These are phyloP conservation scores for Aspergillus sp. DNA, from an alignment of 2,329 filamentous ascomycete species.

Conservation along the genomic window DNA sequence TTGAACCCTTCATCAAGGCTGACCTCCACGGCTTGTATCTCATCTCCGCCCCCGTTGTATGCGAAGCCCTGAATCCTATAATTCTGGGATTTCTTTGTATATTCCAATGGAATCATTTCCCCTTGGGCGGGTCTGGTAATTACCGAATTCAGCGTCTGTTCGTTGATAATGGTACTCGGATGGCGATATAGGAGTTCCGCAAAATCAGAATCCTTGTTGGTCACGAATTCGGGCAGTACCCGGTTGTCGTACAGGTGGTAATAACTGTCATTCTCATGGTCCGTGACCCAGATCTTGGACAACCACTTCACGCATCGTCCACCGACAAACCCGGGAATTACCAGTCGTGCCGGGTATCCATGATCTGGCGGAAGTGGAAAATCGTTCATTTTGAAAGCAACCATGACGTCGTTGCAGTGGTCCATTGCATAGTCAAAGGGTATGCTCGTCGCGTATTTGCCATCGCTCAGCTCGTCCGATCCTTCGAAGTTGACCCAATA, in stretches of 20 bases:
- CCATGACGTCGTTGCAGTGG: constrained; percentile 39
- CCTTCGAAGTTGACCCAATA: constrained; percentile 44
- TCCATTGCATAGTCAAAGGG: constrained; percentile 43
- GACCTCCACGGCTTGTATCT: constrained; percentile 43
- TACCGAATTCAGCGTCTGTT: constrained; percentile 43
- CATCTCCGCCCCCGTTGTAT: constrained; percentile 43
- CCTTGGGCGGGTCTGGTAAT: constrained; percentile 40
- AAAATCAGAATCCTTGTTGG: constrained; percentile 41
- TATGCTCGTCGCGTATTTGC: constrained; percentile 41
- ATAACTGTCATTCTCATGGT: constrained; percentile 33
- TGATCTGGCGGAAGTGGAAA: constrained; percentile 33
- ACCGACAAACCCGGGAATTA: constrained; percentile 36
- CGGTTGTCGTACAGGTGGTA: constrained; percentile 46
- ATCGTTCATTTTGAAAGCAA: constrained; percentile 38
- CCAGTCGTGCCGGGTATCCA: constrained; percentile 34
- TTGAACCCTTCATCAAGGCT: constrained; percentile 39
- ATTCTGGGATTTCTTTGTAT: constrained; percentile 29
- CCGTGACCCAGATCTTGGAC: constrained; percentile 30
- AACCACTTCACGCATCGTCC: constrained; percentile 37
- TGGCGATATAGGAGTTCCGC: constrained; percentile 40
- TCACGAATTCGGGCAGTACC: constrained; percentile 40
- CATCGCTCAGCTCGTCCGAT: constrained; percentile 39
- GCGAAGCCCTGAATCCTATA: constrained; percentile 42
- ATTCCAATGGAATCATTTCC: constrained; percentile 32
- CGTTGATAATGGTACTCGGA: constrained; percentile 40